A percentile compares a stretch with the other conserved stretches of the same genome.
Evolutionary conservation across 1,139 yeast genomes (phyloP).

Genomic region (Suhomyces panamericanus): DNA sequence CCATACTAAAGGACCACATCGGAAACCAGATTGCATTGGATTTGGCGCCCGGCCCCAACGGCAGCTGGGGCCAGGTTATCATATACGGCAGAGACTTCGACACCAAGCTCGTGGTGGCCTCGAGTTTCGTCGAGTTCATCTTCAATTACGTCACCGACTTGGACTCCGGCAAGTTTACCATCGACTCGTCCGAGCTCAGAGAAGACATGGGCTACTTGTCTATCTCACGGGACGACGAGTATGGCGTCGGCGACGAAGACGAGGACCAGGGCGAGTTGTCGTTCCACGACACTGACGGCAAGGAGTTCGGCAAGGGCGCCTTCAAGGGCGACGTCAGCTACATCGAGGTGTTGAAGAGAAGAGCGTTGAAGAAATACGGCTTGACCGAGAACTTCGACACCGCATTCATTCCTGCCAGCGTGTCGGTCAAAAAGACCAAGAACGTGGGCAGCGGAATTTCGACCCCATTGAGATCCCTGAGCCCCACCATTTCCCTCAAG

Average conservation of each 20-base stretch:
- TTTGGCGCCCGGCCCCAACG: slow-evolving; percentile 61
- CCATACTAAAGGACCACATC: slow-evolving; percentile 54
- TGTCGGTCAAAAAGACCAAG: slow-evolving; percentile 16
- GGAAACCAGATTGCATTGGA: slow-evolving; percentile 67
- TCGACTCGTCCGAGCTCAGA: slow-evolving; percentile 36
- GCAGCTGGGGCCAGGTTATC: slow-evolving; percentile 63
- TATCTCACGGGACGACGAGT: slow-evolving; percentile 39
- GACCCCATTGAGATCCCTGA: slow-evolving; percentile 17
- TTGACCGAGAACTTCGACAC: slow-evolving; percentile 42
- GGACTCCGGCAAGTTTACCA: slow-evolving; percentile 53
- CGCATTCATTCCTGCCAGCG: slow-evolving; percentile 40
- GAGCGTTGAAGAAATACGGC: slow-evolving; percentile 48
- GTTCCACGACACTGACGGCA: slow-evolving; percentile 36
- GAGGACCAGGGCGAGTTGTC: slow-evolving; percentile 45
- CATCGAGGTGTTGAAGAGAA: slow-evolving; percentile 52
- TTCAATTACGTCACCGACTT: slow-evolving; percentile 49
- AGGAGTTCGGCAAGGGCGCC: slow-evolving; percentile 43
- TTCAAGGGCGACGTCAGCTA: slow-evolving; percentile 43
- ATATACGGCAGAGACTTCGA: slow-evolving; percentile 66
- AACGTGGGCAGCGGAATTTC: slow-evolving; percentile 12
- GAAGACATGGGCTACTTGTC: slow-evolving; percentile 28
- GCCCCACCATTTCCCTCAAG: slow-evolving; percentile 12
- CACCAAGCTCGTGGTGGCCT: slow-evolving; percentile 58
- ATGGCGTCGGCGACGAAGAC: slow-evolving; percentile 46
- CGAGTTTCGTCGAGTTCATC: slow-evolving; percentile 56